phyloP scores from a whole-genome alignment of 2,329 filamentous ascomycete genomes.

The Alternaria infectoria region DNA sequence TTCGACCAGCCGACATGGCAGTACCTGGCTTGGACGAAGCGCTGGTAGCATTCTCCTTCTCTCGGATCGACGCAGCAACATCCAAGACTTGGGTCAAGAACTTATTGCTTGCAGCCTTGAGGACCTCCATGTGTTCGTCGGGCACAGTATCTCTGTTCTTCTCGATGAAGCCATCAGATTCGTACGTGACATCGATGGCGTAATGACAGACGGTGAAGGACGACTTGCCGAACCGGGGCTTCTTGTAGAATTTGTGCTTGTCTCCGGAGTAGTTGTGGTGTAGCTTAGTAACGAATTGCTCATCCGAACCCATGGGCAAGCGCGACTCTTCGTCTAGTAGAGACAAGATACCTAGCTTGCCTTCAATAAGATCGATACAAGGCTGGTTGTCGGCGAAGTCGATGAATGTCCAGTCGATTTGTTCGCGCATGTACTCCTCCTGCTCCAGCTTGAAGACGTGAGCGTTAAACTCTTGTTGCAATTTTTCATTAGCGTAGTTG shows the following conservation, averaged over 20 bases:
- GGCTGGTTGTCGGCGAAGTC: constrained; percentile 99
- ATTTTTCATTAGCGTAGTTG: constrained; percentile 99
- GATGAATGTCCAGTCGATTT: constrained; percentile 99
- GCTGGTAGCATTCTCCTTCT: constrained; percentile 75
- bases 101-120: constrained; percentile 80
- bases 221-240: constrained; percentile 95
- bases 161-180: constrained; percentile 98
- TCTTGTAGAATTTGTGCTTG: constrained; percentile 98
- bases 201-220: constrained; percentile 99
- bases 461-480: constrained; percentile 99
- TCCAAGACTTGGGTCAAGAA: constrained; percentile 87
- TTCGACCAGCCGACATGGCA: constrained; percentile 73
- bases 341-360: constrained; percentile 90
- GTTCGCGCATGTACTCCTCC: constrained; percentile 92
- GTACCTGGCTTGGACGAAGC: constrained; percentile 72
- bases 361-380: constrained; percentile 97
- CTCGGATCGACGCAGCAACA: constrained; percentile 82
- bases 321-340: constrained; percentile 95
- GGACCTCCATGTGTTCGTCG: constrained; percentile 95
- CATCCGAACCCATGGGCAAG: constrained; percentile 94
- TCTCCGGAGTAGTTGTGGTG: constrained; percentile 90
- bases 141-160: constrained; percentile 99
- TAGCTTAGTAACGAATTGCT: constrained; percentile 94
- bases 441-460: constrained; percentile 99
- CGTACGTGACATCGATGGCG: constrained; percentile 96